A percentile compares a stretch with the other conserved stretches of the same genome.
phyloP scores from a whole-genome alignment of 2,329 filamentous ascomycete species.

The Colletotrichum camelliae region DNA sequence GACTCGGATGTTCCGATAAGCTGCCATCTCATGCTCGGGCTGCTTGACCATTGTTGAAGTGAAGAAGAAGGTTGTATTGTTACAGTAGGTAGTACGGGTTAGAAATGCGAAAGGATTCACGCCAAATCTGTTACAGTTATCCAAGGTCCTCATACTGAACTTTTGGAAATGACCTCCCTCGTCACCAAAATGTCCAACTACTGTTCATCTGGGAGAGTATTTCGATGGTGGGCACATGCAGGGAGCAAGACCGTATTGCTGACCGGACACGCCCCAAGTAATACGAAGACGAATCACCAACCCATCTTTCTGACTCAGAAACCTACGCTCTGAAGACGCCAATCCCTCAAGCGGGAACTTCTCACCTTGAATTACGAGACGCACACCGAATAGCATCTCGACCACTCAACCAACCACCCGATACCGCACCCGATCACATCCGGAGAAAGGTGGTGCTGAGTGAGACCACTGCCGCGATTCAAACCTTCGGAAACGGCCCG shows the following conservation, averaged over 20 bases:
- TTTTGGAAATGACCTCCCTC: neutral
- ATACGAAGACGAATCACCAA: neutral
- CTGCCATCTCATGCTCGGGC: neutral
- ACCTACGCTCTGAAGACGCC: neutral
- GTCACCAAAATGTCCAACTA: neutral
- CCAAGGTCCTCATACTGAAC: too few relatives aligned
- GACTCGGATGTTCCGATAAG: neutral
- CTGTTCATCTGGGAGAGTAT: neutral
- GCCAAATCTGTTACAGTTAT: neutral
- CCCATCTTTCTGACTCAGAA: neutral
- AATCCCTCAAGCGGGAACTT: fast-evolving
- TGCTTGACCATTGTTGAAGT: neutral
- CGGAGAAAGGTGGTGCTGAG: neutral
- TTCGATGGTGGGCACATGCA: too few relatives aligned
- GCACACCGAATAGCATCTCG: neutral
- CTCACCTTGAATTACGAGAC: neutral
- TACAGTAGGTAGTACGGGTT: neutral
- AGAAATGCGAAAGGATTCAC: neutral
- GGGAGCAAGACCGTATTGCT: neutral
- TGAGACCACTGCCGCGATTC: neutral
- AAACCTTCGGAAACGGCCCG: neutral
- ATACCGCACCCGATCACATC: neutral
- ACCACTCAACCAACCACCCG: neutral
- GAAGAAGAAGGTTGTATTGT: neutral
- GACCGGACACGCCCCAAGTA: neutral